These are phyloP conservation scores for Arachnomyces sp. DNA, from an alignment of 2,329 filamentous ascomycete species.

Conservation along the genomic window DNA sequence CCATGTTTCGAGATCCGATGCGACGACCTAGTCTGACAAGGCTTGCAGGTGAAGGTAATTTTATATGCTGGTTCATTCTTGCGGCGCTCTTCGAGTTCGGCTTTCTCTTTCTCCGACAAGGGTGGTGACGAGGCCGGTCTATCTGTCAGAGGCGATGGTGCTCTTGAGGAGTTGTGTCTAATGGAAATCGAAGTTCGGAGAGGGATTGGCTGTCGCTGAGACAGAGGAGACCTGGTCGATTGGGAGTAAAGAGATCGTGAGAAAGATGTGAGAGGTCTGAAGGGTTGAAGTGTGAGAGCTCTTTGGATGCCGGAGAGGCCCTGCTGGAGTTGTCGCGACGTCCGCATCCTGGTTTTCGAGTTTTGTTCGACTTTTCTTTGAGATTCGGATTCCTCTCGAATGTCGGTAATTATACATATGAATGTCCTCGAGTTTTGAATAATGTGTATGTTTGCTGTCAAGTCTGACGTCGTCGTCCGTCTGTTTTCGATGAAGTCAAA, in stretches of 20 bases:
- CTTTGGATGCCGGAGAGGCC: slow-evolving; percentile 15
- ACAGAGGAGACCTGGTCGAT: too few species aligned
- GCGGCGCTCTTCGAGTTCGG: slow-evolving; percentile 29
- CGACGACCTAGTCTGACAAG: slow-evolving; percentile 69
- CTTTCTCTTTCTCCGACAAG: slow-evolving; percentile 24
- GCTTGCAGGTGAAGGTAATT: slow-evolving; percentile 86
- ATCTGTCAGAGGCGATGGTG: slow-evolving; percentile 17
- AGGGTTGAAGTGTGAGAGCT: too few species aligned
- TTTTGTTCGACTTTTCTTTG: too few species aligned
- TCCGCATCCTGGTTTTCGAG: slow-evolving; percentile 13
- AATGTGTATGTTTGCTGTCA: too few species aligned
- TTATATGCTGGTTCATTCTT: slow-evolving; percentile 64
- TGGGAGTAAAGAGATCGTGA: slow-evolving; percentile 9
- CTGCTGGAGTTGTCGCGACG: slow-evolving; percentile 12
- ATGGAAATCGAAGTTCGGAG: slow-evolving; percentile 8
- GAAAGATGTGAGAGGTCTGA: too few species aligned
- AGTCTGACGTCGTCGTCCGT: too few species aligned
- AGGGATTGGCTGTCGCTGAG: not conserved
- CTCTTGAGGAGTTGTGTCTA: slow-evolving; percentile 23
- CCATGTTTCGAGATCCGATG: slow-evolving; percentile 89
- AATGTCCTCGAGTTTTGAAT: too few species aligned
- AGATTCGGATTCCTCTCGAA: too few species aligned
- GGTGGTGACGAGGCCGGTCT: too few species aligned
- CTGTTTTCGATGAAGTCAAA: too few species aligned
- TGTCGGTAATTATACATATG: too few species aligned